Conservation (phyloP, 176 grass and related monocot genomes). For the Carex pumila region DNA sequence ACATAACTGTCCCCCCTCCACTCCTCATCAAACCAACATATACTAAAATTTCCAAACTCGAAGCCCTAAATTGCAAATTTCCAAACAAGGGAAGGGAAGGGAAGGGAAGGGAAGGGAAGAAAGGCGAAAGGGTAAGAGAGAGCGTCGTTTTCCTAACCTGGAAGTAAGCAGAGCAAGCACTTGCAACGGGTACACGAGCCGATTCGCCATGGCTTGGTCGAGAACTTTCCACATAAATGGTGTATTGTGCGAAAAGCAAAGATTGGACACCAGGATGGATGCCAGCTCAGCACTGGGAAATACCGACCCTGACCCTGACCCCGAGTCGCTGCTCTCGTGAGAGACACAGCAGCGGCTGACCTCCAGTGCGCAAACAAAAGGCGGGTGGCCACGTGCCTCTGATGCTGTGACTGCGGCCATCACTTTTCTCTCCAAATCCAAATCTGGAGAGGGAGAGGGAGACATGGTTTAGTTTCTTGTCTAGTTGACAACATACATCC, state of each 20-base stretch:
- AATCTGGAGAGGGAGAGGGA: background rate
- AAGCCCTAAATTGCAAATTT: background rate
- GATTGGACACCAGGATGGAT: constrained; percentile 78
- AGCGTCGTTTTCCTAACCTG: constrained; percentile 30
- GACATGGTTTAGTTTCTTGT: background rate
- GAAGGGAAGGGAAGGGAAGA: background rate
- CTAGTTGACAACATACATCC: background rate
- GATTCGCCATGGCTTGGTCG: constrained; percentile 55
- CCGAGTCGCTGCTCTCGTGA: background rate
- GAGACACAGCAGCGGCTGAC: background rate
- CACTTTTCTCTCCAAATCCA: background rate
- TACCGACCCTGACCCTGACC: background rate
- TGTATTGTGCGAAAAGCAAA: constrained; percentile 76
- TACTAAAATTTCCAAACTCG: background rate
- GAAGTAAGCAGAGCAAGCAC: constrained; percentile 72
- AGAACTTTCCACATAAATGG: constrained; percentile 84
- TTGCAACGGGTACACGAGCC: constrained; percentile 59
- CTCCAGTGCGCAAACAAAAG: background rate
- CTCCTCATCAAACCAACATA: background rate
- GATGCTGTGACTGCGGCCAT: background rate
- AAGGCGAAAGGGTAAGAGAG: background rate
- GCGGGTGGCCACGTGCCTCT: background rate
- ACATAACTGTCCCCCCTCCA: background rate
- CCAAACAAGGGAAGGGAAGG: background rate
- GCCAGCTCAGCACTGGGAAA: constrained; percentile 29